These are phyloP conservation scores for Cymbopogon flexuosus DNA, from an alignment of 202 grass and related monocot species.

Conservation along the genomic window DNA sequence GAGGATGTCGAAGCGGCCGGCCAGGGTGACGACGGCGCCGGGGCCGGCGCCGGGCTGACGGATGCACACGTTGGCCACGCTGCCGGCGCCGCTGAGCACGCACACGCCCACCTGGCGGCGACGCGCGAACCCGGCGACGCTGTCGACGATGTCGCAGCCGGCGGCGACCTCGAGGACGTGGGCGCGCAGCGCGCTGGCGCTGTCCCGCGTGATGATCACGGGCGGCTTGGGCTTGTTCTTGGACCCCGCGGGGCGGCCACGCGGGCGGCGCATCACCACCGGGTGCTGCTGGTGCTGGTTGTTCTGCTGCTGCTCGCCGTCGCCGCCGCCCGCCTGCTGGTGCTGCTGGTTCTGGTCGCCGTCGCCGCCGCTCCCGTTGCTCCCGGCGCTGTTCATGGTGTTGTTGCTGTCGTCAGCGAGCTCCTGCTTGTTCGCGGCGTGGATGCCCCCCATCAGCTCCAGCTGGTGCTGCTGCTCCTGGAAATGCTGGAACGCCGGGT, in stretches of 20 bases:
- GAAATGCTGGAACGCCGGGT: constrained; percentile 50
- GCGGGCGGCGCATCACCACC: constrained; percentile 52
- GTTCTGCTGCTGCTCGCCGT: not conserved
- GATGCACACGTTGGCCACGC: constrained; percentile 64
- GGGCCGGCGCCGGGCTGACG: constrained; percentile 36
- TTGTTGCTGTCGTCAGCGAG: constrained; percentile 43
- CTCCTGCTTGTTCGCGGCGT: constrained; percentile 37
- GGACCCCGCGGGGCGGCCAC: constrained; percentile 74
- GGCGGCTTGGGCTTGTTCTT: constrained; percentile 99
- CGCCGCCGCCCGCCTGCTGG: not conserved
- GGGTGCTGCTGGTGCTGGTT: not conserved
- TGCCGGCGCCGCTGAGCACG: constrained; percentile 67
- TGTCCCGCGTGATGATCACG: constrained; percentile 94
- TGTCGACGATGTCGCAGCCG: constrained; percentile 77
- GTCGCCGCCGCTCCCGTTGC: constrained; percentile 31
- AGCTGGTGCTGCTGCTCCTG: constrained; percentile 23
- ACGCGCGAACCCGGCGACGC: constrained; percentile 63
- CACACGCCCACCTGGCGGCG: constrained; percentile 81
- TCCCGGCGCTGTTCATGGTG: constrained; percentile 38
- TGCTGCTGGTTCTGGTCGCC: not conserved
- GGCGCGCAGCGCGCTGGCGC: constrained; percentile 73
- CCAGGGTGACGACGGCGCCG: constrained; percentile 46
- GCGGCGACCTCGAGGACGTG: constrained; percentile 90
- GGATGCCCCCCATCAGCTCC: not conserved
- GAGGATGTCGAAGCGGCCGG: constrained; percentile 85